Base-by-base conservation (phyloP, 306 rosid genomes). In the Biancaea sappan region DNA sequence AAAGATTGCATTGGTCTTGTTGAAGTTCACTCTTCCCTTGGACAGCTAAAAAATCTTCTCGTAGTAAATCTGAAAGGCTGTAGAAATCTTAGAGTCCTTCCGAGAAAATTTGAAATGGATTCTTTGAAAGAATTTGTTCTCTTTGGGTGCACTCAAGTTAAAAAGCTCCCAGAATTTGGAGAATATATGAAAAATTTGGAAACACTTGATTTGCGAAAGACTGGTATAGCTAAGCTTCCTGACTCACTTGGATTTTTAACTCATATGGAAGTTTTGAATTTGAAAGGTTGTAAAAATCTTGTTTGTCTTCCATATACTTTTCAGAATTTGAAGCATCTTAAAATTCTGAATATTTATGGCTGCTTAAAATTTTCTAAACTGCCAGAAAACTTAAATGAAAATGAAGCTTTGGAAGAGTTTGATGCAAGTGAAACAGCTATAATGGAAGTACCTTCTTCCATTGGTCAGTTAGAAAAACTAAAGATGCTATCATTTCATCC, bases 11-110 rank as follows among this genome's bases (percentile, higher is more conserved):
- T 0, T 15, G 5, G 21, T 7, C 34, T 66, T 16, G 38, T 25
- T 25, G 2, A 66, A 22, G 53, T 66, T 29, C 71, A 66, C 24
- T 5, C 32, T 13, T 66, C 71, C 8, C 32, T 66, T 25, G 71
- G 56, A 40, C 21, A 66, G 53, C 56, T 40, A 3, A 25, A 7
- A 13, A 67, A 12, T 38, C 72, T 67, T 11, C 15, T 46, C 18
- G 0, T 15, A 8, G 19, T 67, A 16, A 22, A 47, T 47, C 26
- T 47, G 14, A 19, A 4, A 16, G 22, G 11, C 21, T 32, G 28
- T 13, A 2, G 8, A 10, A 60, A 18, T 60, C 66, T 60, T 7
- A 19, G 8, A 8, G 9, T 19, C 28, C 66, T 60, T 35, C 66
- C 66, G 34, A n/a, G 46, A 6, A 60, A 32, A 34, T 60, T 60